Percentiles rank a stretch among this genome's conserved stretches.
Evolutionary conservation across 345 rosid species (phyloP).

Genomic region (Psidium guajava): DNA sequence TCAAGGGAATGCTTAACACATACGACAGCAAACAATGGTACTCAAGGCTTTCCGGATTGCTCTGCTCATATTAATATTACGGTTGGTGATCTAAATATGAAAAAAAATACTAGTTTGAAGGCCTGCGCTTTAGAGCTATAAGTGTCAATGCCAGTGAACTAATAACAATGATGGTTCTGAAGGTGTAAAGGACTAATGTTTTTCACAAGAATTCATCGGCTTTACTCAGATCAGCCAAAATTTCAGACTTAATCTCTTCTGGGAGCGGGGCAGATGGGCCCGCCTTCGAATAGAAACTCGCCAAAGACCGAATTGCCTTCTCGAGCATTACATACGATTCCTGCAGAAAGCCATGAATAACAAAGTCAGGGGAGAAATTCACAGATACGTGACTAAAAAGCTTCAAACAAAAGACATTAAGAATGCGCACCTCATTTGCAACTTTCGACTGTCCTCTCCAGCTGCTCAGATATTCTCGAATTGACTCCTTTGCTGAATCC

Average conservation of each 20-base stretch:
- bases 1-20: background rate
- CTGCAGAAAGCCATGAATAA: conserved; percentile 22
- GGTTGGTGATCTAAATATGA: background rate
- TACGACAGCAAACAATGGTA: background rate
- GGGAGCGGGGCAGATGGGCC: conserved; percentile 73
- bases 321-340: conserved; percentile 72
- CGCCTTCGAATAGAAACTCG: conserved; percentile 70
- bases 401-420: background rate
- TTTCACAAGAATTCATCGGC: conserved; percentile 69
- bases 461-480: conserved; percentile 60
- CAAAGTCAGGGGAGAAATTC: background rate
- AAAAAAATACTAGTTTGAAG: background rate
- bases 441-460: conserved; percentile 70
- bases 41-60: background rate
- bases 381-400: background rate
- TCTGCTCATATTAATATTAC: background rate
- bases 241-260: conserved; percentile 55
- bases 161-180: background rate
- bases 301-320: conserved; percentile 66
- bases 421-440: conserved; percentile 30
- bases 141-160: background rate
- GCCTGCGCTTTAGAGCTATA: background rate
- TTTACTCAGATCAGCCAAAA: conserved; percentile 36
- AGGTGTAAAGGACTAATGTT: background rate
- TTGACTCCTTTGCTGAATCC: conserved; percentile 87